Evolutionary conservation across 1,284 basidiomycete genomes (phyloP).

Genomic region (Microbotryum scabiosae): DNA sequence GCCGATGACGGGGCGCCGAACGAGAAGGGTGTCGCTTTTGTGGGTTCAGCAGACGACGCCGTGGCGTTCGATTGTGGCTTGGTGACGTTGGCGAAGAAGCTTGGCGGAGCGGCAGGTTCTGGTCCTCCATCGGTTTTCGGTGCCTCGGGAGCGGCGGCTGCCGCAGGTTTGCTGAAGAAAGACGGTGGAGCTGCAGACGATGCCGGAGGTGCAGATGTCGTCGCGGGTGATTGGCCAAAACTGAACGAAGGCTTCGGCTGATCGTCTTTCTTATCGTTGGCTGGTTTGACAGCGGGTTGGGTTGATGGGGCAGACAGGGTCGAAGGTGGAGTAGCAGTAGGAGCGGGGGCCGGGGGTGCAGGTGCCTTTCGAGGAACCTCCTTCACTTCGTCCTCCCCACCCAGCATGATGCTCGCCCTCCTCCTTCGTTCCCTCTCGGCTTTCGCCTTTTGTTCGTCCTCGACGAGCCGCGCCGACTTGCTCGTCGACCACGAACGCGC

Average conservation of each 20-base stretch:
- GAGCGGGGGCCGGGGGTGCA: neutral
- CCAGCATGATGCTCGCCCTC: slow-evolving; percentile 15
- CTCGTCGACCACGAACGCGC: slow-evolving; percentile 10
- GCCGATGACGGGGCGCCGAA: no score
- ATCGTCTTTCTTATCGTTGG: neutral
- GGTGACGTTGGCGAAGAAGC: no score
- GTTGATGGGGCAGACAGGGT: no score
- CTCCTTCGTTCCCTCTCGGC: slow-evolving; percentile 15
- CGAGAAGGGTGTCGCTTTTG: no score
- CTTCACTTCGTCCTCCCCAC: slow-evolving; percentile 13
- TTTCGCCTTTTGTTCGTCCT: slow-evolving; percentile 15
- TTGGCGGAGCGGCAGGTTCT: no score
- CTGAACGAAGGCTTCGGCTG: slow-evolving; percentile 22
- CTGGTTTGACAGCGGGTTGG: no score
- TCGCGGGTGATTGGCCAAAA: neutral
- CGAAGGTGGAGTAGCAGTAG: neutral
- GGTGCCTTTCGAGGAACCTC: neutral
- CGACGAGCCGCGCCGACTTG: slow-evolving; percentile 10
- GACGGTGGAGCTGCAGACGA: no score
- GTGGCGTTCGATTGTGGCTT: no score
- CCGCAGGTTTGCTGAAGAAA: no score
- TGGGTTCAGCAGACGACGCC: no score
- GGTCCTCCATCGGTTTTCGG: no score
- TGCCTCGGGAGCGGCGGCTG: no score
- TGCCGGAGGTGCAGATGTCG: neutral